A percentile compares a stretch with the other conserved stretches of the same genome.
phyloP scores from a whole-genome alignment of 768 basidiomycete species.

The Sutorius australiensis region DNA sequence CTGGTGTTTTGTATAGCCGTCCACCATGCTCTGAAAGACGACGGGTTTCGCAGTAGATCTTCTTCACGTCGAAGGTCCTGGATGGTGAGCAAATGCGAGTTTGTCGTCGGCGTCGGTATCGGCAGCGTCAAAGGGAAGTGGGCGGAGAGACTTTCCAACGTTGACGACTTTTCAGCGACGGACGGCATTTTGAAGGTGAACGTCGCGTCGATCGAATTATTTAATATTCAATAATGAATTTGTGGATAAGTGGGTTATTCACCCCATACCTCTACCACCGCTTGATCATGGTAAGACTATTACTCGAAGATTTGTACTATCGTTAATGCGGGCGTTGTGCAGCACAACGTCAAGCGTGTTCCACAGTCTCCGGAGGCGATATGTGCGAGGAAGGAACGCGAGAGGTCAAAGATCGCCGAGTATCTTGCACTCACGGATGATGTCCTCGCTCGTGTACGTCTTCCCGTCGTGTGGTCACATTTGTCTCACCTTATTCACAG shows the following conservation, averaged over 20 bases:
- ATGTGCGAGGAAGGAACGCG: constrained; percentile 66
- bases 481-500: constrained; percentile 38
- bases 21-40: constrained; percentile 93
- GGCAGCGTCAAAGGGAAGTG: constrained; percentile 85
- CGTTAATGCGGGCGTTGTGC: neutral
- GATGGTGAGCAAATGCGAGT: constrained; percentile 68
- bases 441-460: constrained; percentile 60
- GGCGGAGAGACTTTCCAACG: constrained; percentile 49
- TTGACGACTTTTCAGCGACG: constrained; percentile 44
- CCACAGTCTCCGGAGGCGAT: constrained; percentile 54
- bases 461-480: neutral
- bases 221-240: constrained; percentile 4
- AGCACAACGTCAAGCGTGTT: constrained; percentile 73
- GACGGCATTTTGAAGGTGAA: constrained; percentile 48
- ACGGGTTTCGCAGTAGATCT: constrained; percentile 87
- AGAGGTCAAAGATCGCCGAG: constrained; percentile 70
- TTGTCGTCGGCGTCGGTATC: constrained; percentile 73
- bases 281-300: constrained; percentile 25
- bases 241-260: constrained; percentile 4
- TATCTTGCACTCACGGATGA: constrained; percentile 65
- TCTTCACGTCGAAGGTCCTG: constrained; percentile 88
- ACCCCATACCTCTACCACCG: neutral
- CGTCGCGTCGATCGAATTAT: neutral
- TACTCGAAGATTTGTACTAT: neutral
- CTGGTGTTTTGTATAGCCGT: constrained; percentile 72